Percentiles rank a stretch among this genome's conserved stretches.
Evolutionary conservation across 805 yeast species (phyloP).

Genomic region (Candida corydali): DNA sequence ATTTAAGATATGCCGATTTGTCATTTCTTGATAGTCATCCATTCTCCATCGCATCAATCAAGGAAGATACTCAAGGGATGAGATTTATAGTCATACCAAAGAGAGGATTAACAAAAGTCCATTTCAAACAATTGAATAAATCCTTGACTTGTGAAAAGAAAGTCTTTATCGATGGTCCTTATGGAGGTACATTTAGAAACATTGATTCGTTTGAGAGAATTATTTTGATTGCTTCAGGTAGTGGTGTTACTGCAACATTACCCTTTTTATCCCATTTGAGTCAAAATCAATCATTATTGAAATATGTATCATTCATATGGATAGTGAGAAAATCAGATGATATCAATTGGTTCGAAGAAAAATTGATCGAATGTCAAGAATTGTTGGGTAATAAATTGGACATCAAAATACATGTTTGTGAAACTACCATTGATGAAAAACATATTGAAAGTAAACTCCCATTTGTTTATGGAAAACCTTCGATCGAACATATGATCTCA

Average conservation of each 20-base stretch:
- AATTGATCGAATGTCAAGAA: constrained; percentile 24
- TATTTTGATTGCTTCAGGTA: constrained; percentile 43
- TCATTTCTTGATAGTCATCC: constrained; percentile 53
- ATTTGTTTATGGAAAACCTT: constrained; percentile 20
- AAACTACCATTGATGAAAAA: constrained; percentile 4
- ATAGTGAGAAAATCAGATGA: constrained; percentile 29
- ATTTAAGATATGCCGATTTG: constrained; percentile 42
- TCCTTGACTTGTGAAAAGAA: constrained; percentile 19
- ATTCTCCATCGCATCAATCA: constrained; percentile 44
- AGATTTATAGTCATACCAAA: constrained; percentile 44
- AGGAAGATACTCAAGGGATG: constrained; percentile 23
- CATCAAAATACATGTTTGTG: constrained; percentile 22
- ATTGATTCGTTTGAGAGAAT: constrained; percentile 41
- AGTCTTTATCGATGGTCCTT: constrained; percentile 53
- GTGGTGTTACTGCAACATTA: constrained; percentile 48
- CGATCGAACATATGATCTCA: constrained; percentile 14
- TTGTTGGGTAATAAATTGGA: constrained; percentile 24
- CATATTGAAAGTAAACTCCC: constrained; percentile 1
- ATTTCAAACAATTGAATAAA: constrained; percentile 29
- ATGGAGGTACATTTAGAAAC: constrained; percentile 50
- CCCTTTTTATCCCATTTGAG: constrained; percentile 36
- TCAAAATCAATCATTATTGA: constrained; percentile 12
- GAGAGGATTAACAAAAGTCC: constrained; percentile 41
- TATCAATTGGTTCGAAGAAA: constrained; percentile 38
- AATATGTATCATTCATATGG: constrained; percentile 42